These are phyloP conservation scores for Filosporella fistucella DNA, from an alignment of 495 filamentous ascomycete genomes.

Conservation along the genomic window DNA sequence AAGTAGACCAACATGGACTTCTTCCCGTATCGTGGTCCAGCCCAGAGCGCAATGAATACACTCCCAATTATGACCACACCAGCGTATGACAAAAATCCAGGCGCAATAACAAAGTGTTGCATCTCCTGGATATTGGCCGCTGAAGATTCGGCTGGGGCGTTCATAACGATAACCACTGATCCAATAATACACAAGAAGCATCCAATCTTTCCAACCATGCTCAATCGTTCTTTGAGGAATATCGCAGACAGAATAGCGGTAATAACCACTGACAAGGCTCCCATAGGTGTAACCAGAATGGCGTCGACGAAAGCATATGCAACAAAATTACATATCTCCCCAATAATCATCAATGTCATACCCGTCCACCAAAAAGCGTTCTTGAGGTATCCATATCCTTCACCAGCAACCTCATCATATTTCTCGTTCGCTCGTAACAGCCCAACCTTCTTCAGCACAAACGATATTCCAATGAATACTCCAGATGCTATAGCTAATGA, in stretches of 20 bases:
- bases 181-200: slow-evolving; percentile 95
- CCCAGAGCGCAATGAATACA: slow-evolving; percentile 71
- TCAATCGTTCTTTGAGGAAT: slow-evolving; percentile 92
- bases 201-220: slow-evolving; percentile 92
- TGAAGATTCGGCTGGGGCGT: slow-evolving; percentile 81
- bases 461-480: slow-evolving; percentile 90
- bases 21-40: slow-evolving; percentile 86
- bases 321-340: slow-evolving; percentile 95
- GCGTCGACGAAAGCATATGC: slow-evolving; percentile 97
- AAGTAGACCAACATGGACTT: slow-evolving; percentile 98
- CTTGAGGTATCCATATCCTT: slow-evolving; percentile 97
- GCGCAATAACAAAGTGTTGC: slow-evolving; percentile 81
- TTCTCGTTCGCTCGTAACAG: slow-evolving; percentile 90
- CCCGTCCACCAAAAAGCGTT: slow-evolving; percentile 94
- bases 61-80: slow-evolving; percentile 78
- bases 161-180: slow-evolving; percentile 88
- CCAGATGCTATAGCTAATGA: slow-evolving; percentile 83
- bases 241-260: slow-evolving; percentile 92
- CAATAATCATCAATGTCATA: slow-evolving; percentile 96
- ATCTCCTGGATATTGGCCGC: slow-evolving; percentile 90
- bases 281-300: slow-evolving; percentile 90
- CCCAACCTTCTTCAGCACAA: slow-evolving; percentile 92
- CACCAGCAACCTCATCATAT: slow-evolving; percentile 86
- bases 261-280: slow-evolving; percentile 92
- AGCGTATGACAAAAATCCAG: slow-evolving; percentile 80